A percentile compares a stretch with the other conserved stretches of the same genome.
Conservation (phyloP, 768 basidiomycete genomes). For the Mycena polygramma region DNA sequence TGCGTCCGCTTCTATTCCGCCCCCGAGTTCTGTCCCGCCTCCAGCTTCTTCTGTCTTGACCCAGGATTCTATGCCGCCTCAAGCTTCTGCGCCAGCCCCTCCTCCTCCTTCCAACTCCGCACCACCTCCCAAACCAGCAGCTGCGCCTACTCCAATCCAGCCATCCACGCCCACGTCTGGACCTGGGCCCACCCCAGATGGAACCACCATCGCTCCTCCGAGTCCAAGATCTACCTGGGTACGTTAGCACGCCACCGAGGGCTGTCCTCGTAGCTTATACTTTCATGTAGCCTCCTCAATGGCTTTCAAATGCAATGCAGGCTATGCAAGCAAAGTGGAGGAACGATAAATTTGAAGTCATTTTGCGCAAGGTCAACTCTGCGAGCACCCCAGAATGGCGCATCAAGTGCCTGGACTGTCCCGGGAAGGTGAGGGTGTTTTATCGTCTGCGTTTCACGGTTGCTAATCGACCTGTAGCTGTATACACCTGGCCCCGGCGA, state of each 20-base stretch:
- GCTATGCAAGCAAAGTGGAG: conserved; percentile 80
- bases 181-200: conserved; percentile 15
- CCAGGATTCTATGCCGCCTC: conserved; percentile 35
- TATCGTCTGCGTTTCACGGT: not conserved
- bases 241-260: not conserved
- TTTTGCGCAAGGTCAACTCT: conserved; percentile 65
- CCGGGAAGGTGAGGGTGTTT: conserved; percentile 81
- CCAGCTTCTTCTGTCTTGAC: not conserved
- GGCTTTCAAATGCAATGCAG: conserved; percentile 76
- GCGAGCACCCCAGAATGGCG: conserved; percentile 80
- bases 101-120: conserved; percentile 8
- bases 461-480: conserved; percentile 57
- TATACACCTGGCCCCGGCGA: conserved; percentile 94
- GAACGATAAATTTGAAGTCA: conserved; percentile 88
- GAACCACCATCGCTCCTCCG: conserved; percentile 27
- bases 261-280: conserved; percentile 12
- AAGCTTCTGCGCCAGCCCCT: conserved; percentile 1
- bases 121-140: not conserved
- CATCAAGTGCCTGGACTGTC: conserved; percentile 93
- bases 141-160: not conserved
- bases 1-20: conserved; percentile 34
- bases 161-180: conserved; percentile 40
- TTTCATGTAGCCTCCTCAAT: conserved; percentile 65
- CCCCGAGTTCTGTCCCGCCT: conserved; percentile 27
- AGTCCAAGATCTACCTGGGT: conserved; percentile 42